Evolutionary conservation across 805 yeast species (phyloP), one percentile per base, ranked within the genome.

Genomic region (Millerozyma miso): DNA sequence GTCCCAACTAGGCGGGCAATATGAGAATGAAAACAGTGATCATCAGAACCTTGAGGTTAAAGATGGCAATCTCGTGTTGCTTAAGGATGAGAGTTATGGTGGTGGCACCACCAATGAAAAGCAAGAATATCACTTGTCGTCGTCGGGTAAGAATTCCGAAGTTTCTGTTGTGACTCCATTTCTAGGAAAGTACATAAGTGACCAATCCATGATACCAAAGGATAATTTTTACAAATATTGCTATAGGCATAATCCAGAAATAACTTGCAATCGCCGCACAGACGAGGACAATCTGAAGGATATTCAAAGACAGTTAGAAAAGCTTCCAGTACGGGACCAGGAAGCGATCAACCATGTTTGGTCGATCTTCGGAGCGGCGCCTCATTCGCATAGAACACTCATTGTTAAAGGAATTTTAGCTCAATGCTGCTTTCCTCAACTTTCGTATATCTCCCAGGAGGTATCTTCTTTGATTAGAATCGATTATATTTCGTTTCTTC

Each of bases 351-450:
- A 83, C 33, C 88, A 84, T 49, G 85, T 88, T 14, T 88, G 97
- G 93, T 80, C 88, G 4, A 77, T 83, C 7, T 91, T 88, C 62
- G 76, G 82, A 40, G 87, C 85, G 35, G 85, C 91, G 19, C 87
- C 85, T 4, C 65, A 73, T 32, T 77, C 74, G 35, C 87, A 85
- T 56, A 71, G 97, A 41, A 77, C 79, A 39, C 68, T 91, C 35
- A 86, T 91, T 1, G 65, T 93, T 39, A 85, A 85, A 58, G 97
- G 98, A 1, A 65, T 93, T 31, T 67, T 93, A 35, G 73, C 88
- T 3, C 96, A 88, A 60, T 88, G 98, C 62, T 93, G 99, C 55
- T 90, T 88, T 66, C 97, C 98, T 1, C 97, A 90, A 58, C 71
- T 93, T 16, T 87, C 96, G n/a, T 80, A 81, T 46, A 79, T 91